Evolutionary conservation across 2,329 filamentous ascomycete genomes (phyloP).

Genomic region (Ophiostoma sp.): DNA sequence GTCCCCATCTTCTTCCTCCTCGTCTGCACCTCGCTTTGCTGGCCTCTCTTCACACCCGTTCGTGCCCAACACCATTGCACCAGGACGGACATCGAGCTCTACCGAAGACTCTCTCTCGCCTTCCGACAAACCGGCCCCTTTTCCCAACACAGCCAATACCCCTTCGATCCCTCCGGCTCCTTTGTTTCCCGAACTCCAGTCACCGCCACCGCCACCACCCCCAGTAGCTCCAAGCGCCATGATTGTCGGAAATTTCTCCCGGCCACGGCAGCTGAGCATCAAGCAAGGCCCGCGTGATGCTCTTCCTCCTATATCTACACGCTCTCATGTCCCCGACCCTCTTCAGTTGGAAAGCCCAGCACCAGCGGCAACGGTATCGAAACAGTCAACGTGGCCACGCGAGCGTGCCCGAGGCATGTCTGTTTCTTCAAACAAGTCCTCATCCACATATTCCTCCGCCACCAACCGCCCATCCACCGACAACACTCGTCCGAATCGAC

Average conservation of each 20-base stretch:
- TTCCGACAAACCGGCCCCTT: slow-evolving; percentile 29
- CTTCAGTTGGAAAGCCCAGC: slow-evolving; percentile 26
- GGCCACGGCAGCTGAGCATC: slow-evolving; percentile 57
- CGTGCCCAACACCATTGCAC: neutral
- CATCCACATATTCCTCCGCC: slow-evolving; percentile 49
- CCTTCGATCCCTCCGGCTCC: neutral
- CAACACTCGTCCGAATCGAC: slow-evolving; percentile 37
- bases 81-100: slow-evolving; percentile 22
- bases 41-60: slow-evolving; percentile 38
- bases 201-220: slow-evolving; percentile 1
- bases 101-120: slow-evolving; percentile 23
- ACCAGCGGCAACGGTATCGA: neutral
- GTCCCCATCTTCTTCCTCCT: slow-evolving; percentile 30
- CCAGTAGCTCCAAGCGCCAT: slow-evolving; percentile 36
- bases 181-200: neutral
- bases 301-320: neutral
- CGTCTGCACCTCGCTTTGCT: slow-evolving; percentile 35
- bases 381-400: slow-evolving; percentile 43
- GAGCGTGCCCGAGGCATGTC: slow-evolving; percentile 47
- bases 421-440: slow-evolving; percentile 49
- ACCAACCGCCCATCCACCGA: slow-evolving; percentile 45
- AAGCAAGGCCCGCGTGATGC: slow-evolving; percentile 41
- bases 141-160: neutral
- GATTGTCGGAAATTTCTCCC: slow-evolving; percentile 59
- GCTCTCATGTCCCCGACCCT: slow-evolving; percentile 29